Evolutionary conservation across 2,329 filamentous ascomycete species (phyloP).

Genomic region (Cladosporium oxysporum): DNA sequence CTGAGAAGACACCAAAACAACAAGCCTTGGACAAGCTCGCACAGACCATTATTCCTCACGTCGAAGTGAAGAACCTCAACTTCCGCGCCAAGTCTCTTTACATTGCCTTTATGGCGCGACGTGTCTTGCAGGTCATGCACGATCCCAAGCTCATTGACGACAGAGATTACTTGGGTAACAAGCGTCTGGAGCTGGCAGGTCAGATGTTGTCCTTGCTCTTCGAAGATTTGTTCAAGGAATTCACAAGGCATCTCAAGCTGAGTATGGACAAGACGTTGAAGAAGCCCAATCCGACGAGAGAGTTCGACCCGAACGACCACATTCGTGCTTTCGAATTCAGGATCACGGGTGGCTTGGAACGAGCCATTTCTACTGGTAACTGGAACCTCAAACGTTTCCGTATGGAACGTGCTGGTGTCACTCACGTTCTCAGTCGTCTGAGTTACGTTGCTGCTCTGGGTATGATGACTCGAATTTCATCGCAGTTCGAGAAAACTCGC

Average conservation of each 20-base stretch:
- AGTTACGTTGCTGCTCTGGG: conserved; percentile 96
- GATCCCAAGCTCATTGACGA: conserved; percentile 91
- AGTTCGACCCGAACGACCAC: conserved; percentile 83
- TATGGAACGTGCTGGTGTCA: conserved; percentile 97
- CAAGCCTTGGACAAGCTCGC: conserved; percentile 91
- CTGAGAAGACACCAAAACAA: conserved; percentile 76
- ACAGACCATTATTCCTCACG: conserved; percentile 91
- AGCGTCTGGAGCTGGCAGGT: conserved; percentile 89
- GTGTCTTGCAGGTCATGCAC: conserved; percentile 90
- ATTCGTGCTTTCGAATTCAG: conserved; percentile 81
- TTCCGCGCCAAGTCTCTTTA: conserved; percentile 98
- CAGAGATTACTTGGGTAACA: conserved; percentile 97
- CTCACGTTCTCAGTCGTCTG: conserved; percentile 89
- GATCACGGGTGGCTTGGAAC: conserved; percentile 91
- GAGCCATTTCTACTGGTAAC: conserved; percentile 95
- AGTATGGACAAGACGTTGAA: conserved; percentile 95
- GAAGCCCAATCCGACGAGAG: conserved; percentile 84
- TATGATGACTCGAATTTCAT: conserved; percentile 99
- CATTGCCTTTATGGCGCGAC: conserved; percentile 94
- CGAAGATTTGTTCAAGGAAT: conserved; percentile 97
- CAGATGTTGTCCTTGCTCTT: conserved; percentile 92
- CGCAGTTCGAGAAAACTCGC: conserved; percentile 97
- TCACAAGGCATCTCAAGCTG: conserved; percentile 83
- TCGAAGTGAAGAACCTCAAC: conserved; percentile 86
- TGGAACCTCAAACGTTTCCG: conserved; percentile 98